Evolutionary conservation across 306 rosid genomes (phyloP).

Genomic region (Potentilla sterilis): DNA sequence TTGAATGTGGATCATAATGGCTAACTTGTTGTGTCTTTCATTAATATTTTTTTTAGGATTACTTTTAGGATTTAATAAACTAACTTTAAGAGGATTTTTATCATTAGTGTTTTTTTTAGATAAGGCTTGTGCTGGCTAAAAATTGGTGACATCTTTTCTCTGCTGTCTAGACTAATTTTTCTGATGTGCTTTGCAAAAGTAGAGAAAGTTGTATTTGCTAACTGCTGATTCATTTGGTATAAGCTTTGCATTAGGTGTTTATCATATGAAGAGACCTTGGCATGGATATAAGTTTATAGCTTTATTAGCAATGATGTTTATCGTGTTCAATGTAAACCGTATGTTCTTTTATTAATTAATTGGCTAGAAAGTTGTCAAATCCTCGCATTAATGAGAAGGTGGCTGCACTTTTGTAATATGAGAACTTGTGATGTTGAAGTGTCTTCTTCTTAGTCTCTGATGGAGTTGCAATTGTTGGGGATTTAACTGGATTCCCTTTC

Average conservation of each 20-base stretch:
- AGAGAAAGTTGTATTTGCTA: neutral
- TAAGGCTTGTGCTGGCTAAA: neutral
- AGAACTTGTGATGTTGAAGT: neutral
- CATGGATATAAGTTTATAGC: neutral
- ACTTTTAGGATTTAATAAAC: neutral
- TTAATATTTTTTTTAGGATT: neutral
- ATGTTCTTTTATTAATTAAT: neutral
- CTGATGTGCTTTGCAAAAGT: neutral
- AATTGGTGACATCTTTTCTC: neutral
- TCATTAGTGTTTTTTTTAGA: neutral
- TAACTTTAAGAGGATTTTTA: neutral
- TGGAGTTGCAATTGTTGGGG: neutral
- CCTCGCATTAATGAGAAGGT: neutral
- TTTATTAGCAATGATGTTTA: neutral
- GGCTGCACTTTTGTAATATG: neutral
- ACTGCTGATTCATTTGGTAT: neutral
- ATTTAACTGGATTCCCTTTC: neutral
- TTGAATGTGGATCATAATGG: neutral
- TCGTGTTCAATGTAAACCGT: neutral
- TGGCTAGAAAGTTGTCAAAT: neutral
- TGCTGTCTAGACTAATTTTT: neutral
- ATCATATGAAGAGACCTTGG: neutral
- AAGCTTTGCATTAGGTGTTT: neutral
- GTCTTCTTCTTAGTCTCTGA: neutral
- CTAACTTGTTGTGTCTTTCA: neutral